phyloP scores from a whole-genome alignment of 208 protist genomes.

The Strigomonas galati region DNA sequence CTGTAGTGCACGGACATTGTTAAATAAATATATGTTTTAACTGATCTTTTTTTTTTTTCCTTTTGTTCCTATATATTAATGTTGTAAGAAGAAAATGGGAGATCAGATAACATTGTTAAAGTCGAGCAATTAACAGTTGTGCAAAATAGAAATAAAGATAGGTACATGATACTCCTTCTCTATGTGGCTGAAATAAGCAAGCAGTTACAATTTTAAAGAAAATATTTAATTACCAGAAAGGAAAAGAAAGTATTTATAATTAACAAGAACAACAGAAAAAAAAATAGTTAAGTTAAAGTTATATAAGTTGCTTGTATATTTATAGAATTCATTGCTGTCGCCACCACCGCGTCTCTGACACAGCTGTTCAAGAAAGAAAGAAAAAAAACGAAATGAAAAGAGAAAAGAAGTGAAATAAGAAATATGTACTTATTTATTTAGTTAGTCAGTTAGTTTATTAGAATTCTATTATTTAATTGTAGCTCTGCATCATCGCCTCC shows the following conservation, averaged over 20 bases:
- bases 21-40: background rate
- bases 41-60: constrained; percentile 2
- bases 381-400: constrained; percentile 11
- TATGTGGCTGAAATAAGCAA: background rate
- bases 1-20: constrained; percentile 58
- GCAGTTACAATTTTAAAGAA: background rate
- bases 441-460: background rate
- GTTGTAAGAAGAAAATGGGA: background rate
- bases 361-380: background rate
- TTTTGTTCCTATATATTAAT: background rate
- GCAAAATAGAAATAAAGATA: constrained; percentile 3
- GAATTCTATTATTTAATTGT: constrained; percentile 33
- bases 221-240: background rate
- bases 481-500: constrained; percentile 77
- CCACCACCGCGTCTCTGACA: too few species aligned
- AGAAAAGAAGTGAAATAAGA: constrained; percentile 11
- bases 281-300: constrained; percentile 10
- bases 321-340: background rate
- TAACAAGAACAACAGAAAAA: constrained; percentile 14
- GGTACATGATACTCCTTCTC: background rate
- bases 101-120: background rate
- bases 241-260: background rate
- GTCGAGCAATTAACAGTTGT: too few species aligned
- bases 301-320: background rate
- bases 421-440: constrained; percentile 12